Base-by-base conservation (phyloP, 2,329 filamentous ascomycete species). In the Lizonia empirigonia region DNA sequence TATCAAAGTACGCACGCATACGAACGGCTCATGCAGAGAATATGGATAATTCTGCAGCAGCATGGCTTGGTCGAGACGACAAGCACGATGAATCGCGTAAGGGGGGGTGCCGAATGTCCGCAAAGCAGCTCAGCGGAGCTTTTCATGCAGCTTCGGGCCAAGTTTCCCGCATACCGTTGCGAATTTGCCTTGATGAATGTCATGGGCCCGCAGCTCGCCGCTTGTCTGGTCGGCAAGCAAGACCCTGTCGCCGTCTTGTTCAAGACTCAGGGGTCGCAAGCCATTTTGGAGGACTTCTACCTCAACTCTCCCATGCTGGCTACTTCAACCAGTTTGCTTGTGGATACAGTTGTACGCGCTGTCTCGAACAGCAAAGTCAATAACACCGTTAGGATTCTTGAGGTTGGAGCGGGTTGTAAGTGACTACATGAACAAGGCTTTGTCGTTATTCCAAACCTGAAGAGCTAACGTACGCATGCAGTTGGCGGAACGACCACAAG, bases 271-370 rank as follows among this genome's bases (percentile, higher is more conserved):
- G 30, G 30, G 5, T 49, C 58, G 4, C 36, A 39, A 19, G 41
- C 55, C 7, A 51, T 60, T 18, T 32, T 63, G 34, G 59, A 52
- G 19, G 49, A 55, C 15, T 57, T 48, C 33, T 63, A 63, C 34
- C 34, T 19, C n/a, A 50, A 52, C 34, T 53, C 57, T 2, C 59
- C 59, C 3, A 63, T 63, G 57, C 30, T 62, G 7, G 47, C 56
- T 7, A 57, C 60, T 4, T 24, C 53, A 15, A 61, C 58, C 7
- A 49, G 53, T 7, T 35, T 55, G 24, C 53, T 63, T 20, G 56
- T 56, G 15, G 39, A 46, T 9, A 50, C 53, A 37, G 33, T 59
- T 15, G 24, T 49, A 41, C 34, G 44, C 20, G 12, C 45, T 5
- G 40, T 53, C 30, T 30, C 27, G 8, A 30, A 13, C 8, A 15